Evolutionary conservation across 106 monocot genomes (phyloP).

Genomic region (Hemerocallis citrina): DNA sequence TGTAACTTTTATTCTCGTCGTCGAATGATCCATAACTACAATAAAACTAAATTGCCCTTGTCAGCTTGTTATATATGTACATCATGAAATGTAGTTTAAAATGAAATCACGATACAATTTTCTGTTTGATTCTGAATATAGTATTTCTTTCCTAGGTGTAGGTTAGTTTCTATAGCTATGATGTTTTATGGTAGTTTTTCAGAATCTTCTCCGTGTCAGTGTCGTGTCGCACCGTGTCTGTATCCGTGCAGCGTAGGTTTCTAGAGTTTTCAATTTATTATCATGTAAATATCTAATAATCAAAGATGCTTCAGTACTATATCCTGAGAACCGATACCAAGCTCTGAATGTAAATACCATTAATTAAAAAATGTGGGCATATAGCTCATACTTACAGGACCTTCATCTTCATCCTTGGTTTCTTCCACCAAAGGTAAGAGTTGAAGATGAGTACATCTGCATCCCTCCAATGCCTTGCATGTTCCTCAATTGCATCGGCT

Average conservation of each 20-base stretch:
- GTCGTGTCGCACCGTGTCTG: too few species aligned
- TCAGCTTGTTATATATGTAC: too few species aligned
- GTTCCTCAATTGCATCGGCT: slow-evolving; percentile 27
- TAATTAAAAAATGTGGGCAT: neutral
- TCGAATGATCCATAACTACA: slow-evolving; percentile 36
- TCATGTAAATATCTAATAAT: neutral
- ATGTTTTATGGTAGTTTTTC: too few species aligned
- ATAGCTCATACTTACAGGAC: slow-evolving; percentile 33
- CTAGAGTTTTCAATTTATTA: too few species aligned
- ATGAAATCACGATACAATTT: too few species aligned
- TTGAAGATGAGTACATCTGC: slow-evolving; percentile 59
- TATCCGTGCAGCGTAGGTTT: too few species aligned
- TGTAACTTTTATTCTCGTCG: slow-evolving; percentile 13
- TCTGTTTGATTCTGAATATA: too few species aligned
- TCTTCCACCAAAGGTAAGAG: slow-evolving; percentile 66
- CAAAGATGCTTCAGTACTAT: neutral
- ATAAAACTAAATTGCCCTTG: neutral
- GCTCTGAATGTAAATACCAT: neutral
- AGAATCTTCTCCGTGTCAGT: too few species aligned
- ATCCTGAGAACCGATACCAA: neutral
- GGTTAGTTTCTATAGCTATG: too few species aligned
- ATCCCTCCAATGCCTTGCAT: slow-evolving; percentile 39
- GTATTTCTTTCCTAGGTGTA: too few species aligned
- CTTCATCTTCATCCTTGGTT: slow-evolving; percentile 51
- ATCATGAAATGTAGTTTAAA: too few species aligned